Evolutionary conservation across 2,329 filamentous ascomycete genomes (phyloP), one percentile per base, ranked within the genome.

Genomic region (Monosporascus cannonballus): DNA sequence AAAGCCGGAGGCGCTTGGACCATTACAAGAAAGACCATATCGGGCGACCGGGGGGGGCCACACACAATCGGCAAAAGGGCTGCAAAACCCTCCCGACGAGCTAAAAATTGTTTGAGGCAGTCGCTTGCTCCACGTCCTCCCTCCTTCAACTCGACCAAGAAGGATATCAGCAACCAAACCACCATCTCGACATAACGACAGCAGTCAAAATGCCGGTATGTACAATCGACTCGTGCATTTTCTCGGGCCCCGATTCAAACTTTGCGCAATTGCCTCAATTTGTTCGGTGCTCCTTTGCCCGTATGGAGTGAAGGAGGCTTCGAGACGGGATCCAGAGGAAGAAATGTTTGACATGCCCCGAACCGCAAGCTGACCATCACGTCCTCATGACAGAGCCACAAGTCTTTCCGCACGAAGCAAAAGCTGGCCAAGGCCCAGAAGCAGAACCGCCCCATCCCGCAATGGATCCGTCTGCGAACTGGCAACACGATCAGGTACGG

Each of bases 391-490:
- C 76, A 97, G 93, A 93, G 88, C 87, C 91, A 99, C 84, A 99
- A 99, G 88, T 90, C 92, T 76, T 99, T 99, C 91, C 89, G 92
- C 77, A 96, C 92, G 80, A 99, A 99, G 92, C 89, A 95, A 80
- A 99, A 99, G 94, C 91, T 99, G 83, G 94, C 94, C 75, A 96
- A 93, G 85, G 94, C 94, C 76, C 93, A 97, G 85, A 97, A 96
- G 87, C 93, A 97, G 85, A 99, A 99, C 88, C 89, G 94, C 76
- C 94, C 94, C 69, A 96, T 99, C 76, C 94, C 94, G 66, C 94
- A 99, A 85, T 99, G 94, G 94, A 97, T 99, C 76, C 89, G 94
- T 76, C 86, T 99, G 73, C 88, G 93, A 77, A 97, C 94, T 71
- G 88, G 86, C 79, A 99, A 99, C 87, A 96, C 92, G 80, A 96